These are phyloP conservation scores for Melastoma malabathricum DNA, from an alignment of 345 rosid species.

Conservation along the genomic window DNA sequence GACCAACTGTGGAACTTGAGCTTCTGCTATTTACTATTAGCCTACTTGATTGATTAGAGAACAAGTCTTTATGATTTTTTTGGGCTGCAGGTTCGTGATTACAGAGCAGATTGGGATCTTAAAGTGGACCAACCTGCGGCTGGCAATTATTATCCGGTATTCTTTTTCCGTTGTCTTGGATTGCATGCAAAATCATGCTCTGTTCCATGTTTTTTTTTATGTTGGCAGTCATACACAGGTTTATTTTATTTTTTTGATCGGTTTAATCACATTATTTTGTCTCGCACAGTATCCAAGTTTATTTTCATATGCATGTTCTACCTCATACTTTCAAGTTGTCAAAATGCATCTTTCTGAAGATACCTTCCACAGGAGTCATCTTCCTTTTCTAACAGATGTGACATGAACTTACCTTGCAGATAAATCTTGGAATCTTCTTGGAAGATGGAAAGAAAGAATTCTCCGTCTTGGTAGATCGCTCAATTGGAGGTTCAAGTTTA, in stretches of 20 bases:
- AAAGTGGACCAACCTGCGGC: slow-evolving; percentile 86
- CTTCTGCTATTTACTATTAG: background rate
- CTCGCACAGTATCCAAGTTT: no score
- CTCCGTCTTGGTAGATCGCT: slow-evolving; percentile 83
- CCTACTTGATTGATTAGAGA: no score
- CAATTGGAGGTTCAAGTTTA: slow-evolving; percentile 82
- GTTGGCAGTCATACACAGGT: no score
- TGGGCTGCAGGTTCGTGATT: slow-evolving; percentile 67
- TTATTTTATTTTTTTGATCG: no score
- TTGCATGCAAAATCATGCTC: slow-evolving; percentile 4
- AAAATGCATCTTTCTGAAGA: no score
- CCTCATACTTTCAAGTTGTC: no score
- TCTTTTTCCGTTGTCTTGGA: slow-evolving; percentile 26
- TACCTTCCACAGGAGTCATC: no score
- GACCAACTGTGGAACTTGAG: background rate
- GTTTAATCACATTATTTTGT: no score
- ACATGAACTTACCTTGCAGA: slow-evolving; percentile 46
- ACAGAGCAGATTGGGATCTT: slow-evolving; percentile 82
- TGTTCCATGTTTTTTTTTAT: no score
- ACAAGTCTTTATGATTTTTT: background rate
- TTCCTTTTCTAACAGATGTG: no score
- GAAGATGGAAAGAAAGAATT: slow-evolving; percentile 65
- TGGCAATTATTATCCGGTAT: slow-evolving; percentile 95
- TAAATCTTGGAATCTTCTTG: slow-evolving; percentile 78
- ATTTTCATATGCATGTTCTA: no score